Base-by-base conservation (phyloP, 2,329 filamentous ascomycete genomes). In the Pseudonectria buxi region DNA sequence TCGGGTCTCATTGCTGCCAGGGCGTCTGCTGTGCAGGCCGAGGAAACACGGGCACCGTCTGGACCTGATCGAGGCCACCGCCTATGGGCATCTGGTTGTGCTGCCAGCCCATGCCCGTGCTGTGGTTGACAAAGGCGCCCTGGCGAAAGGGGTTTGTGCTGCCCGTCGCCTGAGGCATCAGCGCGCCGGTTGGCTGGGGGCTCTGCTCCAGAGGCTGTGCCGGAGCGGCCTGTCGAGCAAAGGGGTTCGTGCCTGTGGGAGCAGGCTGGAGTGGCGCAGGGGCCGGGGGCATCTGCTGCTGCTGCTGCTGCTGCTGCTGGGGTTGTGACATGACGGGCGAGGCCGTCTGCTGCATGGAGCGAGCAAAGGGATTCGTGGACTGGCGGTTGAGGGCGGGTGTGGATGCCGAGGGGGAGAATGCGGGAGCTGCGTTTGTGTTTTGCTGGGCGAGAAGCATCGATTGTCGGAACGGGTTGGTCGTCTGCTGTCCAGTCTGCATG, bases 131-230 rank as follows among this genome's bases (percentile, higher is more conserved):
- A 58, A 95, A 94, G 4, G 82, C 79, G 30, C 84, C 86, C 56
- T 96, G 88, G 12, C 92, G 77, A 72, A 96, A 96, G 1, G 92
- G 92, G 53, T 98, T 98, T 3, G 89, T 95, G 53, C 78, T 87
- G 7, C 88, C 89, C 0, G 89, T 95, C 2, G 83, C 75, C 53
- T 90, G 87, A 3, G 87, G 78, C 35, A 74, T 73, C 5, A 92
- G 64, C 32, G 72, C 58, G 24, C 61, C 62, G 26, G 62, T 65
- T 2, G 68, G 67, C 28, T 69, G 65, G 1, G 66, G 68, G n/a
- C 64, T 57, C 33, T 67, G 65, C 25, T 61, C 56, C 28, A 63
- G 61, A 11, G 41, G 14, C 33, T 36, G 33, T 9, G 44, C 33
- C 4, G 44, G 43, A 3, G 48, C 51, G 29, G 68, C 66, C 50